Evolutionary conservation across 176 grass and related monocot species (phyloP).

Genomic region (Bonia amplexicaulis): DNA sequence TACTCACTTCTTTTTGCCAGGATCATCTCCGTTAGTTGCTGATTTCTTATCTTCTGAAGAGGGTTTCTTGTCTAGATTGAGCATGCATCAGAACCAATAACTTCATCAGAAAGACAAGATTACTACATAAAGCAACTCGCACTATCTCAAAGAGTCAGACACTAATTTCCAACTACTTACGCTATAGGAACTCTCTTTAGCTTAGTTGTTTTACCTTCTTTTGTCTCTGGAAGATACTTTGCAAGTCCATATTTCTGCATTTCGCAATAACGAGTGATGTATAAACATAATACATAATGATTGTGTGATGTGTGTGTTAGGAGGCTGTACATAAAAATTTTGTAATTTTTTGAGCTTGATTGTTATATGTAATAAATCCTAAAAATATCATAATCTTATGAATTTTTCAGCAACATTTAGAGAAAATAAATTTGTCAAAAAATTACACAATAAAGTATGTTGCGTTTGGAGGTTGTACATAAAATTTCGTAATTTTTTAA

Average conservation of each 20-base stretch:
- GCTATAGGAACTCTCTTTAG: not conserved
- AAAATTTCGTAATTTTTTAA: too few species aligned
- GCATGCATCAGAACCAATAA: slow-evolving; percentile 14
- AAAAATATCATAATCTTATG: too few species aligned
- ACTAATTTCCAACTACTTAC: not conserved
- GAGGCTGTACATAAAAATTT: too few species aligned
- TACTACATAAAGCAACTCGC: not conserved
- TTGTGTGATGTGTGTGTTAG: too few species aligned
- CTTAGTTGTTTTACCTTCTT: slow-evolving; percentile 56
- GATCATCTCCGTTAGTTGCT: slow-evolving; percentile 22
- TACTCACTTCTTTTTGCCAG: slow-evolving; percentile 54
- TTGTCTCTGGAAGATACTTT: slow-evolving; percentile 62
- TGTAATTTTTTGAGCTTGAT: too few species aligned
- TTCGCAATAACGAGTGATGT: not conserved
- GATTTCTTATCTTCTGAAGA: slow-evolving; percentile 56
- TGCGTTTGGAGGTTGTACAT: too few species aligned
- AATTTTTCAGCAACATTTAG: too few species aligned
- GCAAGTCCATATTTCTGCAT: slow-evolving; percentile 73
- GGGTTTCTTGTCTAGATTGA: slow-evolving; percentile 48
- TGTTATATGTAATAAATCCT: too few species aligned
- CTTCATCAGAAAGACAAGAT: not conserved
- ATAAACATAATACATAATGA: not conserved
- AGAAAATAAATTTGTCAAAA: too few species aligned
- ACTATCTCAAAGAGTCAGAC: not conserved
- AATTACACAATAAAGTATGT: too few species aligned